These are phyloP conservation scores for Parietaria judaica DNA, from an alignment of 306 rosid species.

Conservation along the genomic window DNA sequence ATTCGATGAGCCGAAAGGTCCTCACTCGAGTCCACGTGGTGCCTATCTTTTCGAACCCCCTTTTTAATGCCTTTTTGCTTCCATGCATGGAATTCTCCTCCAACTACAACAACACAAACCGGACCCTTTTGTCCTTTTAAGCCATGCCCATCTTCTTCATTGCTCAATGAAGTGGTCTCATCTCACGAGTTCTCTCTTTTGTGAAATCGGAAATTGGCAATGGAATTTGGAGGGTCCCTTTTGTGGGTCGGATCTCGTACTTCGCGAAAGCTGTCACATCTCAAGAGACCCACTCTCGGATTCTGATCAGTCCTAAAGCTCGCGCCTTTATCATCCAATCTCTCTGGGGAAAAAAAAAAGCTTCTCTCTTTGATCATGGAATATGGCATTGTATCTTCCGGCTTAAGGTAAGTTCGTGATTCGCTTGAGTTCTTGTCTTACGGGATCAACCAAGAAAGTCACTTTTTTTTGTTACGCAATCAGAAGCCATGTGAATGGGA, in stretches of 20 bases:
- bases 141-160: conserved; percentile 23
- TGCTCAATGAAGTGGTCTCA: neutral
- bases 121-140: conserved; percentile 33
- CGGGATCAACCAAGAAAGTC: neutral
- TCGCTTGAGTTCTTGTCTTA: conserved; percentile 18
- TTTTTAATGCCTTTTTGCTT: conserved; percentile 32
- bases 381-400: conserved; percentile 29
- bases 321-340: conserved; percentile 41
- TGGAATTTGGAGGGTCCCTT: conserved; percentile 36
- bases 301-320: conserved; percentile 35
- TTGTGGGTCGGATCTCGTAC: conserved; percentile 78
- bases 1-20: conserved; percentile 31
- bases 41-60: conserved; percentile 37
- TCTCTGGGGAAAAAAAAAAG: conserved; percentile 17
- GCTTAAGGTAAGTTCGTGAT: conserved; percentile 31
- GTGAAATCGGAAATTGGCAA: neutral
- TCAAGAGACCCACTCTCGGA: conserved; percentile 33
- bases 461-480: conserved; percentile 41
- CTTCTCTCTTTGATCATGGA: conserved; percentile 26
- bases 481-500: conserved; percentile 54
- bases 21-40: conserved; percentile 62
- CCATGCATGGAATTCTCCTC: conserved; percentile 98
- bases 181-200: neutral
- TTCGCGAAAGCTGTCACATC: conserved; percentile 64
- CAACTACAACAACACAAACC: conserved; percentile 49